A percentile compares a stretch with the other conserved stretches of the same genome.
phyloP scores from a whole-genome alignment of 2,329 filamentous ascomycete genomes.

The Fusarium armeniacum region DNA sequence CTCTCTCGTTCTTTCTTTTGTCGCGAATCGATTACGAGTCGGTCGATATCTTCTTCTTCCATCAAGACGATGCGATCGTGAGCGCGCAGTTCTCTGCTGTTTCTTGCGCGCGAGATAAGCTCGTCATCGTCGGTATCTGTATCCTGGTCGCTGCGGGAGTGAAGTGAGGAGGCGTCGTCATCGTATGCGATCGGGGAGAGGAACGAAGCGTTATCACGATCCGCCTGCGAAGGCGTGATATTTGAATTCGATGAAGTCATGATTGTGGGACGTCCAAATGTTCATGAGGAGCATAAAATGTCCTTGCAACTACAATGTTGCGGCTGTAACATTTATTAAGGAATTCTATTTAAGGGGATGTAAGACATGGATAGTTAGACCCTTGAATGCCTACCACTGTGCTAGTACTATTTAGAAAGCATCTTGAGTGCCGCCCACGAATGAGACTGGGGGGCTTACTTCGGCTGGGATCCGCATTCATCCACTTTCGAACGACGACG shows the following conservation, averaged over 20 bases:
- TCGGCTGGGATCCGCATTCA: conserved; percentile 38
- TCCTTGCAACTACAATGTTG: conserved; percentile 27
- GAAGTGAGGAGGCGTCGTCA: conserved; percentile 76
- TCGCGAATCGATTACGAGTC: conserved; percentile 68
- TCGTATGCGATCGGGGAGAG: conserved; percentile 76
- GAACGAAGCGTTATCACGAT: conserved; percentile 60
- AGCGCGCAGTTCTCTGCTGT: conserved; percentile 76
- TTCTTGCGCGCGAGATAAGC: conserved; percentile 74
- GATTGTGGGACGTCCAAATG: conserved; percentile 30
- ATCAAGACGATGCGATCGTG: conserved; percentile 79
- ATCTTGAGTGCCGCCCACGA: conserved; percentile 15
- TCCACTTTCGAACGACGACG: conserved; percentile 23
- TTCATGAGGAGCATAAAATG: conserved; percentile 36
- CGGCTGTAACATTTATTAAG: conserved; percentile 28
- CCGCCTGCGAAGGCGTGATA: conserved; percentile 38
- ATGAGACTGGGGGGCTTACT: conserved; percentile 46
- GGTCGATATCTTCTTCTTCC: conserved; percentile 80
- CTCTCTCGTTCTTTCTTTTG: conserved; percentile 65
- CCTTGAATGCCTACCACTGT: conserved; percentile 24
- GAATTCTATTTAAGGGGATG: conserved; percentile 42
- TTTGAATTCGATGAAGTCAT: conserved; percentile 48
- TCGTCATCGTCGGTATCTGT: conserved; percentile 83
- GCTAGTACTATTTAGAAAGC: conserved; percentile 1
- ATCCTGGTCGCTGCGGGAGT: conserved; percentile 78
- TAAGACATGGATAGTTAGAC: conserved; percentile 38